Base-by-base conservation (phyloP, 2,329 filamentous ascomycete species). In the Aspergillus novofumigatus region DNA sequence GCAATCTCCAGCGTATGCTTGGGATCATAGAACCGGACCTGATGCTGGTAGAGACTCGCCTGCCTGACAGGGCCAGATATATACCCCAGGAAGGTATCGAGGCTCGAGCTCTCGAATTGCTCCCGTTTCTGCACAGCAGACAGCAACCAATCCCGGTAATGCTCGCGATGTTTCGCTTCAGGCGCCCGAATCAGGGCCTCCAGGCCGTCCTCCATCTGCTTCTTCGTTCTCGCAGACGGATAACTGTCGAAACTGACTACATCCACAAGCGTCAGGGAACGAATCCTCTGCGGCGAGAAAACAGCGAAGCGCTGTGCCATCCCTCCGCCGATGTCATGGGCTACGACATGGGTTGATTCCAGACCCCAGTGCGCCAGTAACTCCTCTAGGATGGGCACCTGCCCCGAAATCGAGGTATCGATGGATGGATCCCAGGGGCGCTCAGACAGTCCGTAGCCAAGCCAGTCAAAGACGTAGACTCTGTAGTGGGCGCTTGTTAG, bases 161-260 rank as follows among this genome's bases (percentile, higher is more conserved):
- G 69, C 0, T 53, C 49, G 26, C 57, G 26, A 47, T 73, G 69
- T 0, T 64, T 48, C 10, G 62, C 51, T 11, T 62, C 60, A 1
- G 55, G 49, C 1, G 44, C 47, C 26, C 66, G 70, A 17, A 66
- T 67, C 17, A 73, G 63, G 1, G 28, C 25, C 17, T 71, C 68
- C 0, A 73, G 61, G 0, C 68, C 69, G 4, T 61, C 57, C 35
- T 64, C 48, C 70, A 73, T 70, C 47, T 72, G 68, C 52, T 70
- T 42, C 35, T 63, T 62, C 4, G 71, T 73, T 5, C 67, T 62
- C 20, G 64, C 62, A 0, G 71, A 73, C 1, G 69, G 69, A 38
- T 72, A 73, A 58, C 71, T 73, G 48, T 72, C 71, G 49, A 70
- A 73, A 55, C 64, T 64, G 7, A 73, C 71, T 0, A 63, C 61